Conservation (phyloP, 2,329 filamentous ascomycete genomes). For the Cordyceps fumosorosea region DNA sequence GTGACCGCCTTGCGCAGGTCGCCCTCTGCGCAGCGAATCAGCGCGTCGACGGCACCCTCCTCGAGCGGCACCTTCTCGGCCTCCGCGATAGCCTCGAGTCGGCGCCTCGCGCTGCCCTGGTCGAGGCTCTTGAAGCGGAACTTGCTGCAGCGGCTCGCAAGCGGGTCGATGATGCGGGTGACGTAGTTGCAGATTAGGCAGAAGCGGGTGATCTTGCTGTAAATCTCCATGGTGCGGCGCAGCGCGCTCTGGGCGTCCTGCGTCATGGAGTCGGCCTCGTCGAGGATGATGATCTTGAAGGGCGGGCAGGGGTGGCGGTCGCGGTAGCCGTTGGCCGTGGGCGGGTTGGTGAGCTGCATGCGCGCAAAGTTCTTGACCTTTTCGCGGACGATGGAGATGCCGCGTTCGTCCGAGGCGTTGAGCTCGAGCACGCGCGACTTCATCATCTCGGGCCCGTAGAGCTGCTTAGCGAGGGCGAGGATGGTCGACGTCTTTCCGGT, state of each 20-base stretch:
- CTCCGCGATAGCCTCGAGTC: constrained; percentile 75
- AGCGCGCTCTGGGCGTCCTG: constrained; percentile 94
- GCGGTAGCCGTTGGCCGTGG: constrained; percentile 51
- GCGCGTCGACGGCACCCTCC: constrained; percentile 70
- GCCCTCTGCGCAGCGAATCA: constrained; percentile 85
- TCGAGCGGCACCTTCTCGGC: constrained; percentile 72
- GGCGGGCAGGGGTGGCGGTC: constrained; percentile 83
- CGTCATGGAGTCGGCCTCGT: constrained; percentile 98
- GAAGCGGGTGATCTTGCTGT: constrained; percentile 92
- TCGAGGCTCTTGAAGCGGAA: constrained; percentile 97
- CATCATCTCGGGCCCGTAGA: constrained; percentile 92
- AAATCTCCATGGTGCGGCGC: constrained; percentile 95
- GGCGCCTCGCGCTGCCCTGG: constrained; percentile 70
- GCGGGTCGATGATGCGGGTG: constrained; percentile 91
- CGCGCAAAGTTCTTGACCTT: constrained; percentile 98
- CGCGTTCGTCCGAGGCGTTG: constrained; percentile 97
- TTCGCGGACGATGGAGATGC: constrained; percentile 92
- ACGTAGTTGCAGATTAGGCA: constrained; percentile 99
- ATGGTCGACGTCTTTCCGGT: constrained; percentile 98
- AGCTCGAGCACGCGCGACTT: constrained; percentile 94
- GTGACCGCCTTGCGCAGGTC: constrained; percentile 96
- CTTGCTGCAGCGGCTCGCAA: constrained; percentile 90
- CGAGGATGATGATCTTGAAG: constrained; percentile 97
- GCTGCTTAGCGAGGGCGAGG: constrained; percentile 91
- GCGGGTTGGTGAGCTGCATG: constrained; percentile 83